A percentile compares a stretch with the other conserved stretches of the same genome.
Conservation (phyloP, 345 rosid species). For the Eucalyptus albens region DNA sequence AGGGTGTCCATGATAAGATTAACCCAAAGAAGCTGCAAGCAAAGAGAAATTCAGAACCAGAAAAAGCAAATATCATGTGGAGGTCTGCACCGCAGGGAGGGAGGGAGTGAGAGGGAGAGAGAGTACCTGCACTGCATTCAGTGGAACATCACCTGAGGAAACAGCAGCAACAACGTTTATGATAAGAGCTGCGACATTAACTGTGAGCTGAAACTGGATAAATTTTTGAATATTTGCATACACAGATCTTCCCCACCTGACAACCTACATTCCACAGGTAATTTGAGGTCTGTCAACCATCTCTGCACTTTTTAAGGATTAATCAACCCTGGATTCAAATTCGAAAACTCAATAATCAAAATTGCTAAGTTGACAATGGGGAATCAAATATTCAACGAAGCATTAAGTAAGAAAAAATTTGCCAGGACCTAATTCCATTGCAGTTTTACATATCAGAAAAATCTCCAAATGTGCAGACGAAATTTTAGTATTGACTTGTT, state of each 20-base stretch:
- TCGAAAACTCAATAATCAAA: background rate
- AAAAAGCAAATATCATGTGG: background rate
- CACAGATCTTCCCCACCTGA: slow-evolving; percentile 97
- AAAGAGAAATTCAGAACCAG: background rate
- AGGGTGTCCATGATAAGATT: slow-evolving; percentile 99
- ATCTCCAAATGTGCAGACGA: background rate
- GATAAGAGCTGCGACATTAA: slow-evolving; percentile 88
- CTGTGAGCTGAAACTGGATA: slow-evolving; percentile 97
- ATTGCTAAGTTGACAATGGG: background rate
- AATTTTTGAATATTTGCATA: slow-evolving; percentile 98
- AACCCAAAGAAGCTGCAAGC: slow-evolving; percentile 86
- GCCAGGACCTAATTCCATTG: background rate
- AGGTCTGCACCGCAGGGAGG: background rate
- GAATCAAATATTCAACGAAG: background rate
- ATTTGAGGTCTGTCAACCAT: background rate
- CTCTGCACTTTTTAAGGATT: background rate
- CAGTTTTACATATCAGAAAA: background rate
- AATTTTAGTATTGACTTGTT: background rate
- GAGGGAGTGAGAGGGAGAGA: background rate
- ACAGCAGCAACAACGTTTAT: slow-evolving; percentile 93
- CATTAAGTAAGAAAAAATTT: background rate
- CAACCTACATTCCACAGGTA: slow-evolving; percentile 37
- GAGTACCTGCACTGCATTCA: slow-evolving; percentile 90
- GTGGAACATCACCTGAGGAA: slow-evolving; percentile 91
- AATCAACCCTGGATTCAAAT: background rate